Base-by-base conservation (phyloP, 1,284 basidiomycete genomes). In the Papiliotrema flavescens region DNA sequence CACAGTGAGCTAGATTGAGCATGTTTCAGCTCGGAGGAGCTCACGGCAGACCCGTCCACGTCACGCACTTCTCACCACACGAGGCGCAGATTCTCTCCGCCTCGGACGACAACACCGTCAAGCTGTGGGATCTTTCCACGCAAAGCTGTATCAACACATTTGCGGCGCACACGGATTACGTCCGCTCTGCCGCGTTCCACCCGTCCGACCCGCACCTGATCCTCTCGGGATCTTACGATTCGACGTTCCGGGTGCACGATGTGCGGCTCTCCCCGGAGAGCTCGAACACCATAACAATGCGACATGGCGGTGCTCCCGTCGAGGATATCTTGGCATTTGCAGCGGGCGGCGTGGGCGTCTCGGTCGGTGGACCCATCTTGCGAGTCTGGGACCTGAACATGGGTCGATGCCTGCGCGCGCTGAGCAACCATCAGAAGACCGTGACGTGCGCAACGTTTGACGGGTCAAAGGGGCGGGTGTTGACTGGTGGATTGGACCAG, bases 391-490 rank as follows among this genome's bases (percentile, higher is more conserved):
- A 99, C 73, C 79, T 99, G 37, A 86, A 95, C 34, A 90, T 92
- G 40, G 90, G 93, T 6, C 82, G 88, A 53, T 96, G 92, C 74
- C 82, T 88, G 2, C 83, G 88, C 44, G 93, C 93, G 7, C 74
- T 97, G 58, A 92, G 89, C 34, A 98, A 98, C 77, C 96, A 99
- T 74, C 95, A 98, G 76, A 99, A 99, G 79, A 95, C 94, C 0
- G 85, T 99, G 56, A 98, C 95, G 0, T 84, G 88, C 22, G 81
- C 98, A 24, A 80, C 89, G 4, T 91, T 94, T 75, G 86, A 92
- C 69, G 76, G 86, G 17, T 82, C 82, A 52, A 69, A 69, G 53
- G 67, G 66, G 32, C 83, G 94, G 24, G 81, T 98, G 2, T 80
- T 99, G 45, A 93, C 90, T 0, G 96, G 89, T 35, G 86, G 90